Conservation (phyloP, 768 basidiomycete species). For the Suillus subaureus region DNA sequence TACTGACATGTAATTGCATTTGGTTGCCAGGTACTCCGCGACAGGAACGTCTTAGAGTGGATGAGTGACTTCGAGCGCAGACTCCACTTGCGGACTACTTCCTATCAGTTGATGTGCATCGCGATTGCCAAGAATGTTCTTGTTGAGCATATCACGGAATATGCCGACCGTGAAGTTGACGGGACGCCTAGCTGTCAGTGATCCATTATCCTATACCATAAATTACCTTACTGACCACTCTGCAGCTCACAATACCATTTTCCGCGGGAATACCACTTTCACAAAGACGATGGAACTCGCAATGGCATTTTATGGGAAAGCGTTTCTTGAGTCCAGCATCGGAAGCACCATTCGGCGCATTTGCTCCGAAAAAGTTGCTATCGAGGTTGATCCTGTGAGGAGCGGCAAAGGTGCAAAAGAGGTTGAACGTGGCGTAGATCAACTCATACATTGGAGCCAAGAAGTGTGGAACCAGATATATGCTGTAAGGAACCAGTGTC, state of each 20-base stretch:
- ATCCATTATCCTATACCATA: neutral
- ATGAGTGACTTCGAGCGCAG: slow-evolving; percentile 70
- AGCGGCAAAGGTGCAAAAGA: slow-evolving; percentile 63
- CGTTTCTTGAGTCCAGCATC: slow-evolving; percentile 80
- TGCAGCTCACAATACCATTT: slow-evolving; percentile 75
- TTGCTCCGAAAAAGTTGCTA: slow-evolving; percentile 69
- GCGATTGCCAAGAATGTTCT: slow-evolving; percentile 68
- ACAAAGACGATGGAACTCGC: slow-evolving; percentile 79
- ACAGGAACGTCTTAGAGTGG: slow-evolving; percentile 74
- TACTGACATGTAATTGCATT: slow-evolving; percentile 1
- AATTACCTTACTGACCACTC: slow-evolving; percentile 3
- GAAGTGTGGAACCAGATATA: slow-evolving; percentile 85
- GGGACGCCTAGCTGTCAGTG: slow-evolving; percentile 63
- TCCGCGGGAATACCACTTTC: slow-evolving; percentile 66
- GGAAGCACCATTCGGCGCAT: slow-evolving; percentile 70
- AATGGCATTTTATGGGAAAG: slow-evolving; percentile 81
- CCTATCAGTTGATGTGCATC: slow-evolving; percentile 64
- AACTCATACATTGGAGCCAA: slow-evolving; percentile 75
- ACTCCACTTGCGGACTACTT: slow-evolving; percentile 64
- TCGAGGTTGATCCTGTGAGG: slow-evolving; percentile 82
- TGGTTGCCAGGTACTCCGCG: slow-evolving; percentile 37
- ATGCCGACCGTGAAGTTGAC: slow-evolving; percentile 72
- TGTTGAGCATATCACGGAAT: slow-evolving; percentile 68
- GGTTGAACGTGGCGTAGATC: slow-evolving; percentile 66
- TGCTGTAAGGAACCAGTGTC: slow-evolving; percentile 70